A percentile compares a stretch with the other conserved stretches of the same genome.
phyloP scores from a whole-genome alignment of 345 rosid genomes.

The Gossypium mustelinum region DNA sequence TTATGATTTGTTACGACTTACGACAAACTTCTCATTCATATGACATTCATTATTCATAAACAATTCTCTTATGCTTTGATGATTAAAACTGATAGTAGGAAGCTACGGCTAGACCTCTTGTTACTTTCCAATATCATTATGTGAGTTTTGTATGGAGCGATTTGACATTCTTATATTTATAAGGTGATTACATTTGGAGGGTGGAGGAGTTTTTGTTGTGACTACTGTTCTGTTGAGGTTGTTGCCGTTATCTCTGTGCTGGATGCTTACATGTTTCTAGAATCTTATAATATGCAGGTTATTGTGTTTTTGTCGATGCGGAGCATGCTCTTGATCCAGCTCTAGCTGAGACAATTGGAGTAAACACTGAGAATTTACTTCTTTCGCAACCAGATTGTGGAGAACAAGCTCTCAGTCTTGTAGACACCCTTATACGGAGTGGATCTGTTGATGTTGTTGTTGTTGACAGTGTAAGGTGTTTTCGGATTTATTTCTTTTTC shows the following conservation, averaged over 20 bases:
- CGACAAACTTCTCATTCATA: not conserved
- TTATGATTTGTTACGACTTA: not conserved
- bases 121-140: not conserved
- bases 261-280: constrained; percentile 13
- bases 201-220: not conserved
- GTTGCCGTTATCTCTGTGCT: not conserved
- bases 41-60: not conserved
- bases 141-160: not conserved
- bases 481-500: constrained; percentile 14
- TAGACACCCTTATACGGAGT: constrained; percentile 83
- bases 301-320: constrained; percentile 92
- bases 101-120: not conserved
- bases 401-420: constrained; percentile 95
- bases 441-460: constrained; percentile 96
- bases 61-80: not conserved
- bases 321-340: constrained; percentile 99
- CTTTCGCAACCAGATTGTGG: constrained; percentile 98
- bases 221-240: not conserved
- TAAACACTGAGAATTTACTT: constrained; percentile 85
- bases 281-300: constrained; percentile 41
- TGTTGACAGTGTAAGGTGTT: constrained; percentile 89
- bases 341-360: constrained; percentile 80
- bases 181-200: not conserved
- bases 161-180: not conserved
- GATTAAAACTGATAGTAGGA: not conserved